phyloP scores from a whole-genome alignment of 805 yeast species.

The Metschnikowia matae region DNA sequence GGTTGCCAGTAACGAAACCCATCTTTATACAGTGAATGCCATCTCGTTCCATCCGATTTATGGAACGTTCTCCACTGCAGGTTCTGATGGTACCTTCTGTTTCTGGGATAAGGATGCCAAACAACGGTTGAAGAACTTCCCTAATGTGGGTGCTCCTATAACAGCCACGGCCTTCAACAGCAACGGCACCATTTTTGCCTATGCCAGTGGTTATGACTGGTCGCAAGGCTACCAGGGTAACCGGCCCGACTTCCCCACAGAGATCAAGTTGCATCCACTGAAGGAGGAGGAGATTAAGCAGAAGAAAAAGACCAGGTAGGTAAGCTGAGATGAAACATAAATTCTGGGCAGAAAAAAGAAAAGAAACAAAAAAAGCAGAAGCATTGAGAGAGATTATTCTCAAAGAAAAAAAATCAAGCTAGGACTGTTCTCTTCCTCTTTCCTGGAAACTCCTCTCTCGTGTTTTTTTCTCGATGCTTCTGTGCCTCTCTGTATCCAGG shows the following conservation, averaged over 20 bases:
- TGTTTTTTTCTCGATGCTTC: too few relatives aligned
- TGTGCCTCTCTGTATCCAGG: too few relatives aligned
- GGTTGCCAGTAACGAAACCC: slow-evolving; percentile 41
- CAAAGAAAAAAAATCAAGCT: too few relatives aligned
- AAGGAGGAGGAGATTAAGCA: slow-evolving; percentile 82
- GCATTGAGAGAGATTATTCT: too few relatives aligned
- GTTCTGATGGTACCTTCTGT: slow-evolving; percentile 89
- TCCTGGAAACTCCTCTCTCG: too few relatives aligned
- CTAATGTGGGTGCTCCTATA: slow-evolving; percentile 62
- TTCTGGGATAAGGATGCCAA: slow-evolving; percentile 95
- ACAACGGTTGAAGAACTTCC: slow-evolving; percentile 79
- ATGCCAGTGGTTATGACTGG: slow-evolving; percentile 95
- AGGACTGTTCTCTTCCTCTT: too few relatives aligned
- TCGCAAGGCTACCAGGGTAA: slow-evolving; percentile 81
- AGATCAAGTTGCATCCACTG: slow-evolving; percentile 77
- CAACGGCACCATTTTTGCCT: slow-evolving; percentile 80
- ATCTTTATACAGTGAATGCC: slow-evolving; percentile 74
- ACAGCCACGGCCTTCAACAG: slow-evolving; percentile 78
- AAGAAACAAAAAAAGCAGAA: too few relatives aligned
- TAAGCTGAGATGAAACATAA: too few relatives aligned
- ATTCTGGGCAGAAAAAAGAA: too few relatives aligned
- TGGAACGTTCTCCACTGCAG: slow-evolving; percentile 92
- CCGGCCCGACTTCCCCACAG: slow-evolving; percentile 68
- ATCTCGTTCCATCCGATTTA: slow-evolving; percentile 82
- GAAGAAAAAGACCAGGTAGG: slow-evolving; percentile 29